phyloP scores from a whole-genome alignment of 768 basidiomycete species.

The Termitomyces sp. region DNA sequence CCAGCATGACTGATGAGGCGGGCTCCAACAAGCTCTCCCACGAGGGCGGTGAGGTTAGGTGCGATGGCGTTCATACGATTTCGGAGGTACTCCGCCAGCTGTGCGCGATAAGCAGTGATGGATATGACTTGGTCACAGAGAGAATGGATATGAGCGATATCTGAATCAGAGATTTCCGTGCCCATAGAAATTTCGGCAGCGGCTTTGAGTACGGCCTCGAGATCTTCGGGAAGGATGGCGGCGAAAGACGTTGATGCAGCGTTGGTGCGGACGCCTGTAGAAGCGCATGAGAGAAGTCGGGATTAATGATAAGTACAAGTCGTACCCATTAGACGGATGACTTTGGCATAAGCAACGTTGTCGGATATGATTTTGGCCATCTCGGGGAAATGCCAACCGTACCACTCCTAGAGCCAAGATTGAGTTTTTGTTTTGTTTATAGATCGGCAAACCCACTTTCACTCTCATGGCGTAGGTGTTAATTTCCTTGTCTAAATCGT shows the following conservation, averaged over 20 bases:
- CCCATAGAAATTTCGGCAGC: conserved; percentile 99
- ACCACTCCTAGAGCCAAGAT: conserved; percentile 81
- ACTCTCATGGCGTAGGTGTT: conserved; percentile 99
- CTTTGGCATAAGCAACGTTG: conserved; percentile 96
- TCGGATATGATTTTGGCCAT: conserved; percentile 98
- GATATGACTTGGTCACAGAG: conserved; percentile 98
- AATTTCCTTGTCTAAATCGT: conserved; percentile 99
- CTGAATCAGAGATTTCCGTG: conserved; percentile 96
- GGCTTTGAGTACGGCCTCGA: conserved; percentile 90
- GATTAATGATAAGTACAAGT: neutral
- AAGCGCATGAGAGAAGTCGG: neutral
- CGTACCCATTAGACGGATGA: conserved; percentile 85
- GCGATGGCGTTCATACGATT: conserved; percentile 99
- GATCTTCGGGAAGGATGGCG: conserved; percentile 91
- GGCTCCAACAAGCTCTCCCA: conserved; percentile 92
- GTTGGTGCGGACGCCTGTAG: conserved; percentile 88
- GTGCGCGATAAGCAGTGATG: conserved; percentile 90
- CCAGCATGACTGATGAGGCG: conserved; percentile 94
- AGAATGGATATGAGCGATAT: conserved; percentile 94
- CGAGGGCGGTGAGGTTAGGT: conserved; percentile 89
- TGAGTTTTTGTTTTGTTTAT: neutral
- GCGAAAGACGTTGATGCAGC: conserved; percentile 83
- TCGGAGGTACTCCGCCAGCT: conserved; percentile 92
- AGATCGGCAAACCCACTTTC: conserved; percentile 57
- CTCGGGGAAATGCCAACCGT: conserved; percentile 99